Evolutionary conservation across 306 rosid species (phyloP).

Genomic region (Prunus mira): DNA sequence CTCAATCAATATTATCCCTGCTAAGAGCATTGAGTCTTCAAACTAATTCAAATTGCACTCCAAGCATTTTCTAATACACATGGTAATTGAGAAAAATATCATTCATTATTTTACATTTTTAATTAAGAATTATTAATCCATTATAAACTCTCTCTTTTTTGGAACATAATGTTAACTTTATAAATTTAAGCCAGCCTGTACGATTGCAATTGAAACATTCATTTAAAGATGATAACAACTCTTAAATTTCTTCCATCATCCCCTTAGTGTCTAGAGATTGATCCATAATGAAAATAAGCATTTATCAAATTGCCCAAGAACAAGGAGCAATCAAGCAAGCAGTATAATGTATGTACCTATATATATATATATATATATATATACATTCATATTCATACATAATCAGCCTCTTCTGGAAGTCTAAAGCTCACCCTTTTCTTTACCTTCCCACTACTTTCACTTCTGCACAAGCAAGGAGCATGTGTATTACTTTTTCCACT

Average conservation of each 20-base stretch:
- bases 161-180: not conserved
- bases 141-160: not conserved
- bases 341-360: too few species aligned
- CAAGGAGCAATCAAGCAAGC: not conserved
- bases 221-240: not conserved
- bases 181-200: not conserved
- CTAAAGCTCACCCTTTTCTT: slow-evolving; percentile 50
- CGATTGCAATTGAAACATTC: not conserved
- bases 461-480: slow-evolving; percentile 21
- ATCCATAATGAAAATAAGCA: not conserved
- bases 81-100: not conserved
- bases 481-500: slow-evolving; percentile 23
- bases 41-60: not conserved
- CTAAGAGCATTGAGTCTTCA: not conserved
- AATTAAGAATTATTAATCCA: not conserved
- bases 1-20: not conserved
- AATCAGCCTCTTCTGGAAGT: slow-evolving; percentile 46
- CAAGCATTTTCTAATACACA: not conserved
- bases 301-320: not conserved
- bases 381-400: too few species aligned
- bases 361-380: too few species aligned
- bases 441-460: slow-evolving; percentile 27
- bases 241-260: not conserved
- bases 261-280: not conserved
- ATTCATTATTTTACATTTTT: not conserved